Evolutionary conservation across 2,329 filamentous ascomycete species (phyloP), one percentile per base, ranked within the genome.

Genomic region (Akanthomyces dipterigenus): DNA sequence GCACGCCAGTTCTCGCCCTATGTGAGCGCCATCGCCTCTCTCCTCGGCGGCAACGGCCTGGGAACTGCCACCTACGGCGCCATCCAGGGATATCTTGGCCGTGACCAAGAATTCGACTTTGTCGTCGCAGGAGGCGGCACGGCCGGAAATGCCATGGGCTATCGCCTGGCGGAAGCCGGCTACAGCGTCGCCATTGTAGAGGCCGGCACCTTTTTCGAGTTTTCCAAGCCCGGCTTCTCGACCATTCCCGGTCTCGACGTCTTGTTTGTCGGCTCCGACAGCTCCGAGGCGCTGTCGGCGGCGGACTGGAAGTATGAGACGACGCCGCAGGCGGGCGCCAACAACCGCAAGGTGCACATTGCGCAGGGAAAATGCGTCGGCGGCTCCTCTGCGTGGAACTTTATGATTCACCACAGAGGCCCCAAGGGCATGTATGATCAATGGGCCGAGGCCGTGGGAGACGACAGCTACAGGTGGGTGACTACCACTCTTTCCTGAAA

Each of bases 351-450:
- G n/a, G 64, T 77, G 4, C 71, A 75, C 61, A 75, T 74, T 60
- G 68, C 73, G 0, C 70, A 69, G 5, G 76, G 76, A 1, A 77
- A 74, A 54, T 70, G 67, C 0, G 67, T 78, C 0, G 76, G 75
- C 22, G 76, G 76, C 9, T 71, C 72, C 1, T 75, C 73, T 0
- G 70, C 72, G 9, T 67, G 74, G 7, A 76, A 76, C 61, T 74
- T 70, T 20, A 67, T 75, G 68, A 69, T 74, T 20, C 69, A 71
- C 5, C 68, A 75, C 48, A 67, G 74, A 20, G 69, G 71, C 0
- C 67, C 72, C 1, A 67, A 62, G 2, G 71, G 73, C 7, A 69
- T 74, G 9, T 71, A 67, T 56, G 62, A 67, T 2, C 63, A 59
- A 31, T 72, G 70, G 70, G 70, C 70, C 0, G 61, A 67, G 1